A percentile compares a stretch with the other conserved stretches of the same genome.
Conservation (phyloP, 768 basidiomycete genomes). For the Lactifluus subvellereus region DNA sequence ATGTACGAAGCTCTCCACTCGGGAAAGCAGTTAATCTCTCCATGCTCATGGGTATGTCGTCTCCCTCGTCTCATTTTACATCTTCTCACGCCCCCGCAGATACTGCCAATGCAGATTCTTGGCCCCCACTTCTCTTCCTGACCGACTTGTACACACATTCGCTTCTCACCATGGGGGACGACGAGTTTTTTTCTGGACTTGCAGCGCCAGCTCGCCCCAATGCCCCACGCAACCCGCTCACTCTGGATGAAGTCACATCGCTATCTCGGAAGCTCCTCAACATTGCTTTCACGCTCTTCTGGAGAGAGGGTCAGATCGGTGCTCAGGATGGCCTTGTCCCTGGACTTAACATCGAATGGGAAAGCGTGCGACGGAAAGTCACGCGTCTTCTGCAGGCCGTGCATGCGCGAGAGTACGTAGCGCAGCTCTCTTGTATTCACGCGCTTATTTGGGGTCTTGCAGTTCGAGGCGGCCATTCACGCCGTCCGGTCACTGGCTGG, state of each 20-base stretch:
- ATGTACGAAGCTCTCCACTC: slow-evolving; percentile 54
- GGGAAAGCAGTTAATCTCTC: slow-evolving; percentile 48
- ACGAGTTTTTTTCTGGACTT: slow-evolving; percentile 77
- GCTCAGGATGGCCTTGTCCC: slow-evolving; percentile 38
- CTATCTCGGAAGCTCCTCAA: slow-evolving; percentile 79
- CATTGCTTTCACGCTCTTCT: slow-evolving; percentile 75
- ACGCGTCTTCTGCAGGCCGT: slow-evolving; percentile 76
- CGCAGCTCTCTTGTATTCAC: neutral
- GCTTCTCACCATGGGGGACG: slow-evolving; percentile 89
- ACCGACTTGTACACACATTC: slow-evolving; percentile 78
- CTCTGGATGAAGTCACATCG: slow-evolving; percentile 70
- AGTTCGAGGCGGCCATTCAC: slow-evolving; percentile 85
- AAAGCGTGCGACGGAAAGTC: slow-evolving; percentile 65
- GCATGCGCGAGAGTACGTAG: slow-evolving; percentile 79
- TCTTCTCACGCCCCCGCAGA: slow-evolving; percentile 32
- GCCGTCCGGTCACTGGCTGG: slow-evolving; percentile 80
- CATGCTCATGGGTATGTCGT: slow-evolving; percentile 37
- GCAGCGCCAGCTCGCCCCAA: slow-evolving; percentile 25
- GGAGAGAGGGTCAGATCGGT: slow-evolving; percentile 47
- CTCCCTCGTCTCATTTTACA: neutral
- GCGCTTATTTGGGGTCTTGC: slow-evolving; percentile 18
- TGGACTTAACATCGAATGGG: slow-evolving; percentile 47
- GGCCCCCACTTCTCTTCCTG: slow-evolving; percentile 72
- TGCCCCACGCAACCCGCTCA: slow-evolving; percentile 63
- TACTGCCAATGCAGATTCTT: slow-evolving; percentile 40